phyloP scores from a whole-genome alignment of 2,329 filamentous ascomycete genomes.

The Curvularia spicifera region DNA sequence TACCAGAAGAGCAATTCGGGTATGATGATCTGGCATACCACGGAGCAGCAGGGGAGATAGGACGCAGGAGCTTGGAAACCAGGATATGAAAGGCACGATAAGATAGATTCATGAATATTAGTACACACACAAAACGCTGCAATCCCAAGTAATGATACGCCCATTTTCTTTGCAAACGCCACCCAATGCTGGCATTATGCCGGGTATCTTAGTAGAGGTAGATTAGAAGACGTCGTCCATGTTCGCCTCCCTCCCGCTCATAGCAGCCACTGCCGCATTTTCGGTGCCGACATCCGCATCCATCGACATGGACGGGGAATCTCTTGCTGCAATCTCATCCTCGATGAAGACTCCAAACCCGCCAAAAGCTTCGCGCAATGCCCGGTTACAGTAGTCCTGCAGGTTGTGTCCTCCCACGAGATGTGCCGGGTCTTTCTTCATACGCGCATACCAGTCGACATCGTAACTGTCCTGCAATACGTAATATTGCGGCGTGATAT shows the following conservation, averaged over 20 bases:
- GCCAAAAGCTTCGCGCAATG: conserved; percentile 87
- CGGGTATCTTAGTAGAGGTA: conserved; percentile 44
- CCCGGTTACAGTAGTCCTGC: conserved; percentile 79
- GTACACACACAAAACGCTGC: background rate
- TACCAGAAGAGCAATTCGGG: conserved; percentile 53
- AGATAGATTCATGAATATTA: background rate
- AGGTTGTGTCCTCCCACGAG: conserved; percentile 83
- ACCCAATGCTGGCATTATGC: conserved; percentile 35
- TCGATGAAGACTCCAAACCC: conserved; percentile 86
- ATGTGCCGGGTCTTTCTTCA: conserved; percentile 69
- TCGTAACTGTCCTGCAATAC: conserved; percentile 72
- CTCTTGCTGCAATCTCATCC: conserved; percentile 66
- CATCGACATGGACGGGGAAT: conserved; percentile 47
- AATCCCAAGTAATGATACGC: background rate
- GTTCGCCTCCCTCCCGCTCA: conserved; percentile 61
- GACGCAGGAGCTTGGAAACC: conserved; percentile 22
- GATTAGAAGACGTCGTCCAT: conserved; percentile 54
- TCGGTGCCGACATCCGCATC: conserved; percentile 41
- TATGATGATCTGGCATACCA: conserved; percentile 53
- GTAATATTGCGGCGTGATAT: conserved; percentile 71
- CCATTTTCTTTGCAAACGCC: conserved; percentile 27
- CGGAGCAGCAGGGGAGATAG: conserved; percentile 38
- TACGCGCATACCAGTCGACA: conserved; percentile 73
- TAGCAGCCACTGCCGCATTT: conserved; percentile 58
- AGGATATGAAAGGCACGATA: conserved; percentile 12